Percentiles rank a stretch among this genome's conserved stretches.
These are phyloP conservation scores for Monosporascus cannonballus DNA, from an alignment of 2,329 filamentous ascomycete genomes.

Conservation along the genomic window DNA sequence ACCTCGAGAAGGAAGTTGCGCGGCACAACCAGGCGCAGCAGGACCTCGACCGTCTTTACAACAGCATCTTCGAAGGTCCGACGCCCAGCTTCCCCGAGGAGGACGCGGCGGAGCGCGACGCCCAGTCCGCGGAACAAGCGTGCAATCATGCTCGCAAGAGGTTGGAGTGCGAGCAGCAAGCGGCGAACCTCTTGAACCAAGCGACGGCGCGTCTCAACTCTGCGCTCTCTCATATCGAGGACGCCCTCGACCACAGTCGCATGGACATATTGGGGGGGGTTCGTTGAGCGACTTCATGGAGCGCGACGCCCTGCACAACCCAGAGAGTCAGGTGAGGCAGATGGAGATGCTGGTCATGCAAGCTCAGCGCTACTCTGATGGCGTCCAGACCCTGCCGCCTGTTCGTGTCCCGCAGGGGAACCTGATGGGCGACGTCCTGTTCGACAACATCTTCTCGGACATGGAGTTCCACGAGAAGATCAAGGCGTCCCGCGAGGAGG, in stretches of 20 bases:
- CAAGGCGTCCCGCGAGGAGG: constrained; percentile 33
- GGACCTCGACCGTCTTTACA: constrained; percentile 46
- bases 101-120: constrained; percentile 37
- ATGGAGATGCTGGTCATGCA: constrained; percentile 34
- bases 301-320: constrained; percentile 41
- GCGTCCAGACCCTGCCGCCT: constrained; percentile 31
- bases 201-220: constrained; percentile 30
- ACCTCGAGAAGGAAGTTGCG: constrained; percentile 29
- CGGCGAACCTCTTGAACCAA: constrained; percentile 31
- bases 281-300: constrained; percentile 47
- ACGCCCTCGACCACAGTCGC: constrained; percentile 34
- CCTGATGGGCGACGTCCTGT: constrained; percentile 46
- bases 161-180: constrained; percentile 36
- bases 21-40: constrained; percentile 35
- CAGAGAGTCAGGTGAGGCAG: constrained; percentile 36
- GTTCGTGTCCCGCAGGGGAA: constrained; percentile 39
- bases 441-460: constrained; percentile 49
- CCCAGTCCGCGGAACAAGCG: constrained; percentile 26
- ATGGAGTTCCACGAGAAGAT: constrained; percentile 47
- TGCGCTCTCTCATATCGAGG: constrained; percentile 32
- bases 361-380: constrained; percentile 32
- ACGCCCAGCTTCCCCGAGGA: constrained; percentile 49
- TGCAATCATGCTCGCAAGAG: constrained; percentile 32
- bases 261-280: constrained; percentile 46
- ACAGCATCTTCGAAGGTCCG: constrained; percentile 46